Evolutionary conservation across 2,329 filamentous ascomycete species (phyloP).

Genomic region (Cytospora leucostoma): DNA sequence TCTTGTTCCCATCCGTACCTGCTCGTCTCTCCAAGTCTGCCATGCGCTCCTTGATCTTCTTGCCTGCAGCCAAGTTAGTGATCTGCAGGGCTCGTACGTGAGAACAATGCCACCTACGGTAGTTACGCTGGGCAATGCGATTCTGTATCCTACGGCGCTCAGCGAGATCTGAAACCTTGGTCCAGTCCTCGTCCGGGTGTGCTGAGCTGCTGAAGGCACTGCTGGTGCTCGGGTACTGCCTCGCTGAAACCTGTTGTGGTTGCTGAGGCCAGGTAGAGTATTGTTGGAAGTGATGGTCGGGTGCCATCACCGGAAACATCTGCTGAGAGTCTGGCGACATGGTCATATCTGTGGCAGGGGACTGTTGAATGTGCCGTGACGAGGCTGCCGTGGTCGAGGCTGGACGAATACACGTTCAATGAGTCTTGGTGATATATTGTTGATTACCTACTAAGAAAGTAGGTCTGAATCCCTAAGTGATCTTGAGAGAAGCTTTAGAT

Average conservation of each 20-base stretch:
- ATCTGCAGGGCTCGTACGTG: slow-evolving; percentile 19
- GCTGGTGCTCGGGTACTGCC: slow-evolving; percentile 60
- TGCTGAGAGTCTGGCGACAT: slow-evolving; percentile 28
- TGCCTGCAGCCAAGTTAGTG: slow-evolving; percentile 56
- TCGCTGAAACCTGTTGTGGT: slow-evolving; percentile 26
- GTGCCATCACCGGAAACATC: slow-evolving; percentile 27
- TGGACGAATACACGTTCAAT: background rate
- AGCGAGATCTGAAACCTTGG: slow-evolving; percentile 95
- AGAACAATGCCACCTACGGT: slow-evolving; percentile 61
- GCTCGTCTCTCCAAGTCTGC: slow-evolving; percentile 83
- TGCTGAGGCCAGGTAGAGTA: slow-evolving; percentile 27
- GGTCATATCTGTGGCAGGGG: background rate
- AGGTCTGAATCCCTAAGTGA: background rate
- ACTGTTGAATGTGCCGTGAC: background rate
- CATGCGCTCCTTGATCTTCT: slow-evolving; percentile 88
- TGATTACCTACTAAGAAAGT: background rate
- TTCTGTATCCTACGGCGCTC: slow-evolving; percentile 95
- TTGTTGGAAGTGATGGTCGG: slow-evolving; percentile 26
- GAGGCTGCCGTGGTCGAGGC: slow-evolving; percentile 15
- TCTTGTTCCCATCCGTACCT: slow-evolving; percentile 46
- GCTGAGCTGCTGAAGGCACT: slow-evolving; percentile 94
- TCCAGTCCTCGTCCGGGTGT: slow-evolving; percentile 98
- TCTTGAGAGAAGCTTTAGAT: slow-evolving; percentile 1
- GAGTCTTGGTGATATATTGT: background rate
- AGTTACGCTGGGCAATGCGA: slow-evolving; percentile 95